phyloP scores from a whole-genome alignment of 2,329 filamentous ascomycete genomes.

The Alternaria tenuissima region DNA sequence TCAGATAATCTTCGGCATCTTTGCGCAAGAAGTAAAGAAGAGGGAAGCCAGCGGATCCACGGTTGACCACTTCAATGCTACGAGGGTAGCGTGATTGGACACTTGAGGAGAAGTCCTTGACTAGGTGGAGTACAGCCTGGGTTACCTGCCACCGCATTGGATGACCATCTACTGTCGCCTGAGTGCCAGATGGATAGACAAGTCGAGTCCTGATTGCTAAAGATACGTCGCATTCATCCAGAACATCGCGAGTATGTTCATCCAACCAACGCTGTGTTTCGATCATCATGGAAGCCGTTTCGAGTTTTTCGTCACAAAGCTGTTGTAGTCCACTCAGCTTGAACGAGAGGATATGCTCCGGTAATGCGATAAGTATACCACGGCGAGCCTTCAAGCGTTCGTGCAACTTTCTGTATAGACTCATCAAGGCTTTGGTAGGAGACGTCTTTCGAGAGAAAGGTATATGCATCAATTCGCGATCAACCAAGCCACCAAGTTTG shows the following conservation, averaged over 20 bases:
- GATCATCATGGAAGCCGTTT: constrained; percentile 60
- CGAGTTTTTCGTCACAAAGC: constrained; percentile 57
- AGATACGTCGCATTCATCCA: constrained; percentile 68
- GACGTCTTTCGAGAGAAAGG: constrained; percentile 65
- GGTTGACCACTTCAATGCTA: constrained; percentile 60
- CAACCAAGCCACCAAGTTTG: constrained; percentile 63
- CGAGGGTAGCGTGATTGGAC: constrained; percentile 54
- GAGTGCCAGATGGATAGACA: constrained; percentile 55
- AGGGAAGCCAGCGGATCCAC: constrained; percentile 56
- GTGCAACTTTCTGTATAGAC: constrained; percentile 52
- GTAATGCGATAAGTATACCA: constrained; percentile 67
- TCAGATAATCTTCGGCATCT: constrained; percentile 45
- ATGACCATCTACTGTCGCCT: constrained; percentile 52
- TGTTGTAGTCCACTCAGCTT: constrained; percentile 68
- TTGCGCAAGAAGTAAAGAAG: constrained; percentile 63
- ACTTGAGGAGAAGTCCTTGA: constrained; percentile 33
- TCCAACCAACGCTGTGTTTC: constrained; percentile 61
- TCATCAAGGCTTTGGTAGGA: constrained; percentile 42
- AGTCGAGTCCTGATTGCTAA: constrained; percentile 54
- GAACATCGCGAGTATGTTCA: constrained; percentile 63
- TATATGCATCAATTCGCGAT: constrained; percentile 63
- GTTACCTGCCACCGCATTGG: constrained; percentile 52
- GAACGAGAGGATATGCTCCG: constrained; percentile 72
- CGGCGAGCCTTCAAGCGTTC: constrained; percentile 51
- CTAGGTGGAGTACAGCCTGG: constrained; percentile 47